phyloP scores from a whole-genome alignment of 805 yeast species.

The Huiozyma sinensis region DNA sequence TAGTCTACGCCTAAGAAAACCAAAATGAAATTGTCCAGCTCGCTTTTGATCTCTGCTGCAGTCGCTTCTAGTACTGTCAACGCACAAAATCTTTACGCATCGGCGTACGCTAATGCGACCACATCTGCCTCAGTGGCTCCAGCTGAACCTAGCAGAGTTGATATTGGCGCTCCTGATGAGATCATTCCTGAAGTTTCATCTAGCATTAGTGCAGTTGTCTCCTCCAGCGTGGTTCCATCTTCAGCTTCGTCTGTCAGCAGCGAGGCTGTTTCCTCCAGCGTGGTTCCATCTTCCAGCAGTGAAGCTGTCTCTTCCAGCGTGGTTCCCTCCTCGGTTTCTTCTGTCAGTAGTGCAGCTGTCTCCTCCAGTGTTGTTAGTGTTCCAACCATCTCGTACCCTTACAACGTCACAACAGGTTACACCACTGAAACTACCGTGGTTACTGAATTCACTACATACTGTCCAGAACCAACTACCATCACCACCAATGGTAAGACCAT shows the following conservation, averaged over 20 bases:
- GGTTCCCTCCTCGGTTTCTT: too few relatives aligned
- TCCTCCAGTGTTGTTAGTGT: background rate
- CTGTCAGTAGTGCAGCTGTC: background rate
- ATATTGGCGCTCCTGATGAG: too few relatives aligned
- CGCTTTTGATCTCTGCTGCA: too few relatives aligned
- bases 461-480: background rate
- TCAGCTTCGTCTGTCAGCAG: background rate
- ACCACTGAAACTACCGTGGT: background rate
- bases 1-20: too few relatives aligned
- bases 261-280: too few relatives aligned
- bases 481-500: background rate
- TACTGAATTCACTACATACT: background rate
- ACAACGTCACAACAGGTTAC: background rate
- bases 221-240: background rate
- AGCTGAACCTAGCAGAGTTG: background rate
- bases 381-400: background rate
- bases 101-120: too few relatives aligned
- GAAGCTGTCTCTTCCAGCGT: background rate
- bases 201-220: background rate
- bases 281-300: background rate
- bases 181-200: too few relatives aligned
- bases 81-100: too few relatives aligned
- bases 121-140: too few relatives aligned
- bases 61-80: too few relatives aligned
- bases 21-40: too few relatives aligned